These are phyloP conservation scores for Filobasidium uniguttulatum DNA, from an alignment of 1,284 basidiomycete species.

Conservation along the genomic window DNA sequence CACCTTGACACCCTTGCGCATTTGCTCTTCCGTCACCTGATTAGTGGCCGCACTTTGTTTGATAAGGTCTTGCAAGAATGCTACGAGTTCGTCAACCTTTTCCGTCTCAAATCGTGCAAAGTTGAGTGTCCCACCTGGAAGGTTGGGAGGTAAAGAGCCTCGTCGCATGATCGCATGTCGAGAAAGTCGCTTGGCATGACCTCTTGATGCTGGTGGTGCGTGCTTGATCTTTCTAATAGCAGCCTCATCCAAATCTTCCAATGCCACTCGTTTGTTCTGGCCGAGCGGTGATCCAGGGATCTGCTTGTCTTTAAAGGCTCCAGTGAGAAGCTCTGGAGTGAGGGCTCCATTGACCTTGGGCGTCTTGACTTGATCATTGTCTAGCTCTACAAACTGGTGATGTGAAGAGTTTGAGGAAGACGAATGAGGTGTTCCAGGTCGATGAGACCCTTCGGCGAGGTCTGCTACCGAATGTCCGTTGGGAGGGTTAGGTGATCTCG, in stretches of 20 bases:
- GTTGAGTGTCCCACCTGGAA: slow-evolving; percentile 93
- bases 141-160: slow-evolving; percentile 53
- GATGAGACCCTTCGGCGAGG: slow-evolving; percentile 1
- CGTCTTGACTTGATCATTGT: slow-evolving; percentile 23
- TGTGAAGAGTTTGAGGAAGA: neutral
- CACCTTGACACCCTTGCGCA: slow-evolving; percentile 88
- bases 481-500: slow-evolving; percentile 50
- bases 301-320: neutral
- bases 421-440: slow-evolving; percentile 4
- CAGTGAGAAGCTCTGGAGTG: slow-evolving; percentile 57
- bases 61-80: slow-evolving; percentile 79
- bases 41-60: slow-evolving; percentile 75
- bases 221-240: neutral
- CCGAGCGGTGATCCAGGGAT: neutral
- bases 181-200: slow-evolving; percentile 59
- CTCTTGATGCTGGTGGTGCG: neutral
- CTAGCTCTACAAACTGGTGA: neutral
- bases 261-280: neutral
- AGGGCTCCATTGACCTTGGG: slow-evolving; percentile 53
- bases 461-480: slow-evolving; percentile 7
- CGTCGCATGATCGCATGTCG: slow-evolving; percentile 53
- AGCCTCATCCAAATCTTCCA: neutral
- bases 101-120: slow-evolving; percentile 96
- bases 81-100: slow-evolving; percentile 70
- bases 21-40: slow-evolving; percentile 72